Conservation (phyloP, 768 basidiomycete genomes). For the Coprinellus micaceus region DNA sequence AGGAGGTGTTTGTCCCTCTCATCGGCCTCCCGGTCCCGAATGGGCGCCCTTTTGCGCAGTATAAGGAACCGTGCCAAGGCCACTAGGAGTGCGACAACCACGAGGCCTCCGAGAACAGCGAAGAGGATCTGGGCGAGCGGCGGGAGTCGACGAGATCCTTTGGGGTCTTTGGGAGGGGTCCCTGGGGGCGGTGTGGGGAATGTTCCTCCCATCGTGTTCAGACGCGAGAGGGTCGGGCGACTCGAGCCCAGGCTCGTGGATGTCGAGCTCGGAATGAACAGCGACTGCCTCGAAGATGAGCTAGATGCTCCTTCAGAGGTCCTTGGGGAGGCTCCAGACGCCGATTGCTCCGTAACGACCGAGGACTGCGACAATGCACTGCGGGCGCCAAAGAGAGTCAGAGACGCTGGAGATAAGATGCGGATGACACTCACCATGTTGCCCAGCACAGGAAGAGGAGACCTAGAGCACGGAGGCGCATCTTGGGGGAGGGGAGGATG, state of each 20-base stretch:
- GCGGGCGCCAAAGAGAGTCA: neutral
- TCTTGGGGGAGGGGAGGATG: constrained; percentile 12
- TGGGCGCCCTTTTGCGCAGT: constrained; percentile 42
- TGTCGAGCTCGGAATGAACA: no score
- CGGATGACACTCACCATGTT: neutral
- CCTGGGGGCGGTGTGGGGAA: constrained; percentile 10
- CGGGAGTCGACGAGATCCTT: constrained; percentile 5
- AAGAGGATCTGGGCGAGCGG: constrained; percentile 39
- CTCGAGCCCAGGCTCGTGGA: no score
- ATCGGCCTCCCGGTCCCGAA: constrained; percentile 41
- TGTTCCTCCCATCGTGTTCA: constrained; percentile 8
- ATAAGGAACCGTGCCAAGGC: constrained; percentile 38
- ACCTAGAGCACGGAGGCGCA: constrained; percentile 7
- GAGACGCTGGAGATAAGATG: neutral
- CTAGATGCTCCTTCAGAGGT: neutral
- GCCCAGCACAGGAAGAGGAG: neutral
- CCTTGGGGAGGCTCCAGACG: neutral
- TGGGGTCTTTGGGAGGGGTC: constrained; percentile 2
- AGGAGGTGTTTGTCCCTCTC: constrained; percentile 43
- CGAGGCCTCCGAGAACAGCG: constrained; percentile 42
- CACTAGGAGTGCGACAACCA: constrained; percentile 31
- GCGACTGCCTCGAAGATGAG: neutral
- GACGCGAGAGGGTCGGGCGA: no score
- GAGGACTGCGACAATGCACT: neutral
- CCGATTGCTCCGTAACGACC: neutral